phyloP scores from a whole-genome alignment of 2,329 filamentous ascomycete species.

The Apiospora hydei region DNA sequence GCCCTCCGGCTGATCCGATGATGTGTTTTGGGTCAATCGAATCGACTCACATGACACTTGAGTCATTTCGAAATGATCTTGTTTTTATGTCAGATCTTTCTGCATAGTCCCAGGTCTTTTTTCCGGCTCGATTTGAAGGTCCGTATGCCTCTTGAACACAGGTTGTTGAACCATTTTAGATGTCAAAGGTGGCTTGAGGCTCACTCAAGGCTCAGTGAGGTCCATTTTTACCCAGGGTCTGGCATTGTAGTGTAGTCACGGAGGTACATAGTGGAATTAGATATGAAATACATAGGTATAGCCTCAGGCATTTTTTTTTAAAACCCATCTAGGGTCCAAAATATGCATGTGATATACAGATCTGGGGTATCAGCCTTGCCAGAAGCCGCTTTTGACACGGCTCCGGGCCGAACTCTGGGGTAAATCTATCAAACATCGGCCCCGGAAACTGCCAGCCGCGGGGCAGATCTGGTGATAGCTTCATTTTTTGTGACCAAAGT shows the following conservation, averaged over 20 bases:
- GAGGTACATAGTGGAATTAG: neutral
- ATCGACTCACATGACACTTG: neutral
- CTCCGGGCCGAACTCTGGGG: conserved; percentile 25
- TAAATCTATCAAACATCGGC: conserved; percentile 18
- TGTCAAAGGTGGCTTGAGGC: neutral
- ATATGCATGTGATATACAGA: conserved; percentile 17
- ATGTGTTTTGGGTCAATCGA: neutral
- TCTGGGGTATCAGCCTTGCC: conserved; percentile 25
- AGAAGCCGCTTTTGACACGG: conserved; percentile 1
- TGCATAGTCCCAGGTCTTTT: neutral
- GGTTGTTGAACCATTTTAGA: neutral
- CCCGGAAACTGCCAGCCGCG: conserved; percentile 21
- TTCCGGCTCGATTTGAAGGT: neutral
- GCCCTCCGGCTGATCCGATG: neutral
- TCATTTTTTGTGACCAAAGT: conserved; percentile 27
- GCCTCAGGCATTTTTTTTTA: neutral
- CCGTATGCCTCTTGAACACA: neutral
- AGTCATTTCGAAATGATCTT: neutral
- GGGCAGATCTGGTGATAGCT: conserved; percentile 27
- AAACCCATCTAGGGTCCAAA: conserved; percentile 16
- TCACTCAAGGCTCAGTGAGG: neutral
- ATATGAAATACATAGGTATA: conserved; percentile 2
- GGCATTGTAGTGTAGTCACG: neutral
- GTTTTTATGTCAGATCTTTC: neutral
- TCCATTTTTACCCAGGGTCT: neutral